Base-by-base conservation (phyloP, 2,329 filamentous ascomycete species). In the Penicillium polonicum region DNA sequence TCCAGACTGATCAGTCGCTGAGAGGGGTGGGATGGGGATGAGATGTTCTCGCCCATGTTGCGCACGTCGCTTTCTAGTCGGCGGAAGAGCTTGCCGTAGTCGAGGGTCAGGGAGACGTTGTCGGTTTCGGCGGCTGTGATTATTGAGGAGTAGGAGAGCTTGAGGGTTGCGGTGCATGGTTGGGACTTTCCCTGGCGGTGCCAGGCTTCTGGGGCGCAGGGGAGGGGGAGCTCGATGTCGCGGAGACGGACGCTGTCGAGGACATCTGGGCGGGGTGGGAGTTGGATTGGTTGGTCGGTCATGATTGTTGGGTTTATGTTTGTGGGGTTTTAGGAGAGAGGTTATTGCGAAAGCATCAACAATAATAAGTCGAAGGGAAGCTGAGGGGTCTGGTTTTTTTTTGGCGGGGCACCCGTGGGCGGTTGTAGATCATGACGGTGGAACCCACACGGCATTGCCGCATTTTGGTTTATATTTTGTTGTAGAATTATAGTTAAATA, bases 11-110 rank as follows among this genome's bases (percentile, higher is more conserved):
- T 48, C 55, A 71, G 66, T 39, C 52, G 56, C n/a, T 69, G 61
- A 35, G 64, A 60, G 13, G 65, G 63, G 19, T 61, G 59, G 9
- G 65, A 65, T 7, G 60, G 46, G 6, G 63, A 64, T 0, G 44
- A 55, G 42, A 31, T 43, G 35, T 64, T 60, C 29, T 67, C 64
- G 21, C 65, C 68, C 58, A 72, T 66, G 50, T 70, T 62, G 48
- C 64, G 68, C 35, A 76, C 63, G 38, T 71, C 70, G n/a, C 64
- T 58, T 39, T 74, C 70, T 39, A 80, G 64, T 9, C 70, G 72
- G 36, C 77, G 76, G 64, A 76, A 80, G 19, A 80, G 69, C 59
- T 77, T 78, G 36, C 79, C 78, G 65, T 81, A 81, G 62, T 79
- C 77, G 23, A 81, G 67, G 1, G 78, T 79, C 13, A 76, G 67